phyloP scores from a whole-genome alignment of 768 basidiomycete genomes.

The Suillus americanus region DNA sequence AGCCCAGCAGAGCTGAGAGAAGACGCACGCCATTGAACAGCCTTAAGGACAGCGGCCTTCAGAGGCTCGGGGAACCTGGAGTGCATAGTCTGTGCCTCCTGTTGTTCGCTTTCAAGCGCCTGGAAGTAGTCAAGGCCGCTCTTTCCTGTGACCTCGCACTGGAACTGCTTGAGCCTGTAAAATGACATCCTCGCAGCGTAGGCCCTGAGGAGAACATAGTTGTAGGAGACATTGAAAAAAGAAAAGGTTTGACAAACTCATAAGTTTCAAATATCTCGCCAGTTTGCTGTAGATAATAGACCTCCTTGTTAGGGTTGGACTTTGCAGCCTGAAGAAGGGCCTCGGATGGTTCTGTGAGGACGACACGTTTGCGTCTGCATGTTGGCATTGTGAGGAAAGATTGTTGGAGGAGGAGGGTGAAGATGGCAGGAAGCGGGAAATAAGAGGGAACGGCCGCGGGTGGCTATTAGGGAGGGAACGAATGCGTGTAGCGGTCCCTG shows the following conservation, averaged over 20 bases:
- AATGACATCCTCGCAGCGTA: constrained; percentile 94
- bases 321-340: constrained; percentile 64
- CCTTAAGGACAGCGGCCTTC: constrained; percentile 86
- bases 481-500: constrained; percentile 39
- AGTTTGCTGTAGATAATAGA: constrained; percentile 91
- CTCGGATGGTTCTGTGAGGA: constrained; percentile 80
- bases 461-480: constrained; percentile 58
- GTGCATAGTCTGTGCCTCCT: constrained; percentile 88
- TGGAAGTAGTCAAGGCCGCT: constrained; percentile 92
- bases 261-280: constrained; percentile 98
- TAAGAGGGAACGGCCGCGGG: constrained; percentile 55
- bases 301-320: constrained; percentile 66
- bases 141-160: constrained; percentile 97
- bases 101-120: constrained; percentile 87
- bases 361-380: constrained; percentile 86
- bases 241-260: constrained; percentile 63
- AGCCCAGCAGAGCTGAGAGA: constrained; percentile 19
- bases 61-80: constrained; percentile 89
- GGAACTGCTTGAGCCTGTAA: constrained; percentile 91
- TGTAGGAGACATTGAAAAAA: constrained; percentile 20
- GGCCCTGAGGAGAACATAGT: constrained; percentile 41
- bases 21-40: constrained; percentile 95
- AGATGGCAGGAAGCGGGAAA: constrained; percentile 52
- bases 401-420: constrained; percentile 44
- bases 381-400: constrained; percentile 67